phyloP scores from a whole-genome alignment of 148 eudicot genomes.

The Vaccinium darrowii region DNA sequence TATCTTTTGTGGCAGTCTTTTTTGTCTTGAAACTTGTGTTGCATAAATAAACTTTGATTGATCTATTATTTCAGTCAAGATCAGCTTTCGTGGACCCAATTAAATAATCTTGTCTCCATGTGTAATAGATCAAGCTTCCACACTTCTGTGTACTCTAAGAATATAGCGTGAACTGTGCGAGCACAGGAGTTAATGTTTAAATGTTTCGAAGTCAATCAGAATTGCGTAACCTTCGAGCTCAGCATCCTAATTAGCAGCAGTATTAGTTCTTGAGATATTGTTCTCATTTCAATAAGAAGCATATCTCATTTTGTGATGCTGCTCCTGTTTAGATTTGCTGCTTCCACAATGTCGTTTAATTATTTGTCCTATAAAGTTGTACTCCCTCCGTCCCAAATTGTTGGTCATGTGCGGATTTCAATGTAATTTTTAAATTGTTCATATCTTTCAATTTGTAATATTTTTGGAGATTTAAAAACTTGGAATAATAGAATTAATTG shows the following conservation, averaged over 20 bases:
- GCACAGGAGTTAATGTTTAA: not conserved
- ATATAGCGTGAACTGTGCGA: not conserved
- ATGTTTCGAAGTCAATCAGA: not conserved
- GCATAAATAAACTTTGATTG: not conserved
- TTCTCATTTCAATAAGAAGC: not conserved
- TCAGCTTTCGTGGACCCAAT: not conserved
- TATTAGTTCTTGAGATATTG: not conserved
- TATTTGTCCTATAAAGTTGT: not conserved
- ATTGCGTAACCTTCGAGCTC: not conserved
- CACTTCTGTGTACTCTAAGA: not conserved
- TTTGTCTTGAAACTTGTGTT: not conserved
- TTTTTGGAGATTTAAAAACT: no score
- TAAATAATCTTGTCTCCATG: not conserved
- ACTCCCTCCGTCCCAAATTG: no score
- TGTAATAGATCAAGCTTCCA: not conserved
- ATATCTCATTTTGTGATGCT: not conserved
- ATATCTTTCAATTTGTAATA: no score
- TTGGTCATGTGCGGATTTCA: no score
- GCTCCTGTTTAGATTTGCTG: not conserved
- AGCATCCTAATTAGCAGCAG: not conserved
- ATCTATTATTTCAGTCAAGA: not conserved
- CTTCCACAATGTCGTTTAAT: not conserved
- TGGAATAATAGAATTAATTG: no score
- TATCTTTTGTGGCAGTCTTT: not conserved
- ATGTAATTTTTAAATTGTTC: no score